Conservation (phyloP, 1,284 basidiomycete species). For the Boletus mariae region DNA sequence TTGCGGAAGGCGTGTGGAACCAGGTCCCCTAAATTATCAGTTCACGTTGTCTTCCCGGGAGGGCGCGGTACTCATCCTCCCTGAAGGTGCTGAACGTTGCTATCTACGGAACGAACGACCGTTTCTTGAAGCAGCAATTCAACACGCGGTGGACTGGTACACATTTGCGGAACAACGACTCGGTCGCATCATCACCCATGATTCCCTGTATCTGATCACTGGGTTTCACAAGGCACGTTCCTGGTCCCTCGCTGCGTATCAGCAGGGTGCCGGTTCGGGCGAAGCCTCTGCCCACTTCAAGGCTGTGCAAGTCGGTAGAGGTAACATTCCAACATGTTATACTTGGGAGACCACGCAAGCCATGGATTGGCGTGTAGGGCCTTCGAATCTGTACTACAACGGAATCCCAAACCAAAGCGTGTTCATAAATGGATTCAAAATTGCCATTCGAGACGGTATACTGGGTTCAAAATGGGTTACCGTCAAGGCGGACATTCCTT, state of each 20-base stretch:
- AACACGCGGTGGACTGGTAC: constrained; percentile 20
- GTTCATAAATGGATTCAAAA: constrained; percentile 22
- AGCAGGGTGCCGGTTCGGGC: not conserved
- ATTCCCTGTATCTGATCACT: constrained; percentile 22
- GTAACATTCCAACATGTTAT: constrained; percentile 13
- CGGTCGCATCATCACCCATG: constrained; percentile 16
- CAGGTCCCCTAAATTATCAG: constrained; percentile 8
- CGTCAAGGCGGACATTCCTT: constrained; percentile 4
- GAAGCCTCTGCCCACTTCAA: constrained; percentile 11
- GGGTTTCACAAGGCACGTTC: constrained; percentile 19
- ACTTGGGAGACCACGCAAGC: constrained; percentile 17
- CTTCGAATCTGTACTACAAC: constrained; percentile 10
- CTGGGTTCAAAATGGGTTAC: constrained; percentile 3
- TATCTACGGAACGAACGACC: constrained; percentile 16
- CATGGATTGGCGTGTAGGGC: constrained; percentile 17
- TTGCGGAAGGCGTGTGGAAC: not conserved
- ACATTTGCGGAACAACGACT: constrained; percentile 13
- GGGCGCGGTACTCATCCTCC: constrained; percentile 19
- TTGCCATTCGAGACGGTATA: constrained; percentile 9
- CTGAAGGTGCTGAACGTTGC: constrained; percentile 18
- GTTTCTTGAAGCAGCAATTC: constrained; percentile 8
- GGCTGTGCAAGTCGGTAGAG: constrained; percentile 7
- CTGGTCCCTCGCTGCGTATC: constrained; percentile 23
- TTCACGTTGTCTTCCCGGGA: constrained; percentile 17
- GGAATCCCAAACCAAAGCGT: constrained; percentile 18